Percentiles rank a stretch among this genome's conserved stretches.
These are phyloP conservation scores for Lasiosphaeria hispida DNA, from an alignment of 495 filamentous ascomycete genomes.

Conservation along the genomic window DNA sequence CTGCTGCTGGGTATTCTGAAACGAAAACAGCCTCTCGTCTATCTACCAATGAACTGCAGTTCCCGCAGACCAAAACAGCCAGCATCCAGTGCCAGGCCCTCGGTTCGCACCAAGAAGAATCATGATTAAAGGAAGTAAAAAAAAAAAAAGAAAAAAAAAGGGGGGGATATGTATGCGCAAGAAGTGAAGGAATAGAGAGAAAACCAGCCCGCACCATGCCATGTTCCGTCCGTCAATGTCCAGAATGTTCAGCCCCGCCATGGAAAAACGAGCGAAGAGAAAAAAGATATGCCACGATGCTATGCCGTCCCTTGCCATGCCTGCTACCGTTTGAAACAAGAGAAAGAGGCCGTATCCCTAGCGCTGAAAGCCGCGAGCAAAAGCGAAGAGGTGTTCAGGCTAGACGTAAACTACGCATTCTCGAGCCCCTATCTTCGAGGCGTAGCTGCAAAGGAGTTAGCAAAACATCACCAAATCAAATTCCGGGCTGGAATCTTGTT, in stretches of 20 bases:
- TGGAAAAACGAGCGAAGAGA: background rate
- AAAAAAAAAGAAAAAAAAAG: background rate
- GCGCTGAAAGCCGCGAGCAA: background rate
- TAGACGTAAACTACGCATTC: slow-evolving; percentile 20
- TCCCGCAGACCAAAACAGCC: background rate
- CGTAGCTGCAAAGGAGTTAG: slow-evolving; percentile 32
- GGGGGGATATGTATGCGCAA: background rate
- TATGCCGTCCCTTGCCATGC: background rate
- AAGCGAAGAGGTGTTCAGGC: slow-evolving; percentile 6
- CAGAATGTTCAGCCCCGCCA: background rate
- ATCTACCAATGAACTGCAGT: background rate
- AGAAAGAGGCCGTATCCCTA: background rate
- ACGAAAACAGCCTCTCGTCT: background rate
- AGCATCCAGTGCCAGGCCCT: slow-evolving; percentile 4
- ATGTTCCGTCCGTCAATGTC: background rate
- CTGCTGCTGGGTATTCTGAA: slow-evolving; percentile 2
- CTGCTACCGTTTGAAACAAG: background rate
- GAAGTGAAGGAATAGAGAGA: background rate
- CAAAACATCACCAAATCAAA: background rate
- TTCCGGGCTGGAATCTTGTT: slow-evolving; percentile 12
- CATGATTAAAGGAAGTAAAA: background rate
- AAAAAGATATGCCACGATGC: background rate
- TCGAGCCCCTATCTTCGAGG: slow-evolving; percentile 46
- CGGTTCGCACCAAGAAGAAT: background rate
- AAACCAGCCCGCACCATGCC: background rate